Conservation (phyloP, 2,329 filamentous ascomycete genomes). For the Ceratocystis harringtonii region DNA sequence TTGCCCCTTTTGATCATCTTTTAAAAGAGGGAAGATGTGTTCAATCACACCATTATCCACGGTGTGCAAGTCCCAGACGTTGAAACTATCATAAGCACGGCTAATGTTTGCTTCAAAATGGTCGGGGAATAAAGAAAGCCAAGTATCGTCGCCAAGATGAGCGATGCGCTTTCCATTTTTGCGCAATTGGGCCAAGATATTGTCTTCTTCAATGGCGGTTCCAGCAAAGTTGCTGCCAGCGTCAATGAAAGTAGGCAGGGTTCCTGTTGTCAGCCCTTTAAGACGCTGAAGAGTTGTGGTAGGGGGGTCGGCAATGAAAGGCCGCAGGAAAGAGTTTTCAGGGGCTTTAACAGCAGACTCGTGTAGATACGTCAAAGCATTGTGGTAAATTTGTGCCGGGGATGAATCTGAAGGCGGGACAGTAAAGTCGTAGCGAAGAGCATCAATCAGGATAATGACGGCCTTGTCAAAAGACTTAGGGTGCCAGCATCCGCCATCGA, state of each 20-base stretch:
- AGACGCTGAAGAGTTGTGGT: slow-evolving; percentile 84
- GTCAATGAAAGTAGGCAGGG: slow-evolving; percentile 86
- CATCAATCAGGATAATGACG: slow-evolving; percentile 80
- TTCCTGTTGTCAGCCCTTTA: slow-evolving; percentile 90
- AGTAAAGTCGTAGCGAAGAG: slow-evolving; percentile 91
- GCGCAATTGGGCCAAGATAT: slow-evolving; percentile 52
- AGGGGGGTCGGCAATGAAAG: slow-evolving; percentile 93
- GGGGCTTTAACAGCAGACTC: slow-evolving; percentile 63
- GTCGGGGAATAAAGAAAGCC: slow-evolving; percentile 84
- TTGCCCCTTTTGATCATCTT: slow-evolving; percentile 44
- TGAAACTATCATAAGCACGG: slow-evolving; percentile 86
- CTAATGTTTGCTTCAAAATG: slow-evolving; percentile 83
- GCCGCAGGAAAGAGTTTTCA: slow-evolving; percentile 71
- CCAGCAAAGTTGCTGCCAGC: slow-evolving; percentile 90
- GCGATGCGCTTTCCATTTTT: slow-evolving; percentile 59
- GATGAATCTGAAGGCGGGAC: slow-evolving; percentile 51
- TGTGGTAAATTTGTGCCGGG: slow-evolving; percentile 50
- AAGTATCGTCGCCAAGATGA: slow-evolving; percentile 95
- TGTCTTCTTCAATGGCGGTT: slow-evolving; percentile 86
- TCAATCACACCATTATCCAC: slow-evolving; percentile 91
- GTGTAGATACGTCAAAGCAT: slow-evolving; percentile 75
- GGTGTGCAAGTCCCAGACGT: slow-evolving; percentile 94
- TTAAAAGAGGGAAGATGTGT: slow-evolving; percentile 72
- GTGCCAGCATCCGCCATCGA: slow-evolving; percentile 76
- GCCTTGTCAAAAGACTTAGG: slow-evolving; percentile 86